Conservation (phyloP, 768 basidiomycete species). For the Sporobolomyces roseus region DNA sequence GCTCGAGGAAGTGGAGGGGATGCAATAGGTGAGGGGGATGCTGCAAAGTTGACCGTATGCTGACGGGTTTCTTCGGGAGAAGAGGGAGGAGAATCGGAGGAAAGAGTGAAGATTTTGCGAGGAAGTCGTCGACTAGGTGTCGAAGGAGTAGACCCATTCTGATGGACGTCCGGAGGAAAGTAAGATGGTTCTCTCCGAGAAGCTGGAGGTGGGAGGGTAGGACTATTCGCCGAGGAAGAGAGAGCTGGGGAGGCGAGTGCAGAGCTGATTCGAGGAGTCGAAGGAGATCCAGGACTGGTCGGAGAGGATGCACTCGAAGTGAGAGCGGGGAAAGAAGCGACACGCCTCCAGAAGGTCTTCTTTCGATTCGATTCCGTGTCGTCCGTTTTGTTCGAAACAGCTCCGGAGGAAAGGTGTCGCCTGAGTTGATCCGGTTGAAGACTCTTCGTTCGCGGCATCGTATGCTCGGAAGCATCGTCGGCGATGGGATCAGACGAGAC, state of each 20-base stretch:
- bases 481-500: background rate
- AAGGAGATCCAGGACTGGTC: conserved; percentile 1
- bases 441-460: conserved; percentile 18
- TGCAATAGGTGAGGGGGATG: background rate
- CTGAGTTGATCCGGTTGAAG: background rate
- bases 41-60: background rate
- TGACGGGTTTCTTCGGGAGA: conserved; percentile 19
- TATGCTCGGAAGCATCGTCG: background rate
- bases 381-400: background rate
- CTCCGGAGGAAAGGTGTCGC: conserved; percentile 4
- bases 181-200: background rate
- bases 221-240: background rate
- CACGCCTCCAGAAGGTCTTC: conserved; percentile 25
- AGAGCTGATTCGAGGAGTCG: conserved; percentile 1
- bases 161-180: background rate
- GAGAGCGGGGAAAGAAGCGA: conserved; percentile 15
- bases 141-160: background rate
- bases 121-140: conserved; percentile 1
- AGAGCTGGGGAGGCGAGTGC: background rate
- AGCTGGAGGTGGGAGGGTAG: background rate
- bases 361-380: conserved; percentile 2
- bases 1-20: background rate
- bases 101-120: conserved; percentile 28
- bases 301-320: background rate
- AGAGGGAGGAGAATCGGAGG: conserved; percentile 12